These are phyloP conservation scores for Cutaneotrichosporon mucoides DNA, from an alignment of 1,284 basidiomycete genomes.

Conservation along the genomic window DNA sequence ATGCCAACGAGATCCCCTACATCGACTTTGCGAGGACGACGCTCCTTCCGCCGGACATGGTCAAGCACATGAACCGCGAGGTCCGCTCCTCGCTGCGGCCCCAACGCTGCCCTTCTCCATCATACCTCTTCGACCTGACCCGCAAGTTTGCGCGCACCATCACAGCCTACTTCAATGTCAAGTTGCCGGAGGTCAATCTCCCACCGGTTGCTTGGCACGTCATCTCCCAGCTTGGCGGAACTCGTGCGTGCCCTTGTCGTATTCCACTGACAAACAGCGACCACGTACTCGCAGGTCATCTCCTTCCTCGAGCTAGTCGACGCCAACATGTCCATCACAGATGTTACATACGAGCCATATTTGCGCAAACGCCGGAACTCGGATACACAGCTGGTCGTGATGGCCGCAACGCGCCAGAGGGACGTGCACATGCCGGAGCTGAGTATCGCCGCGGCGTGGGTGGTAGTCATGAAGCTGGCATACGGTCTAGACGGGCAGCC, in stretches of 20 bases:
- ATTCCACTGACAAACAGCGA: slow-evolving; percentile 54
- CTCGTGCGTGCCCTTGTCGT: slow-evolving; percentile 57
- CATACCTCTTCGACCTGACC: slow-evolving; percentile 19
- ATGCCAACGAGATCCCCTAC: slow-evolving; percentile 72
- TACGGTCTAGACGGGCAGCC: slow-evolving; percentile 72
- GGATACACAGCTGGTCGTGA: neutral
- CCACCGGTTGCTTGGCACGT: slow-evolving; percentile 78
- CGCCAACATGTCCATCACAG: slow-evolving; percentile 42
- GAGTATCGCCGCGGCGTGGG: slow-evolving; percentile 59
- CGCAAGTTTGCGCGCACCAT: slow-evolving; percentile 25
- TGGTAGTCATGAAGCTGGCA: slow-evolving; percentile 73
- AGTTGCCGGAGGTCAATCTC: slow-evolving; percentile 71
- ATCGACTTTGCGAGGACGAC: slow-evolving; percentile 61
- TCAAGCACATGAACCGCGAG: slow-evolving; percentile 9
- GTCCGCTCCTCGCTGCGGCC: slow-evolving; percentile 12
- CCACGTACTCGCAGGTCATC: slow-evolving; percentile 53
- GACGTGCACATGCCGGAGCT: slow-evolving; percentile 66
- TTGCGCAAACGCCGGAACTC: slow-evolving; percentile 35
- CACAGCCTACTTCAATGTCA: slow-evolving; percentile 55
- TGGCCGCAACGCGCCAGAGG: slow-evolving; percentile 14
- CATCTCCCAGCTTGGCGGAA: slow-evolving; percentile 64
- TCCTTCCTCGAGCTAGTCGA: slow-evolving; percentile 33
- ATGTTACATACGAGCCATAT: slow-evolving; percentile 32
- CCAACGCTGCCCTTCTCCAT: slow-evolving; percentile 23
- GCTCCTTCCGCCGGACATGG: slow-evolving; percentile 62